Evolutionary conservation across 75 land plant genomes (phyloP).

Genomic region (Larix kaempferi): DNA sequence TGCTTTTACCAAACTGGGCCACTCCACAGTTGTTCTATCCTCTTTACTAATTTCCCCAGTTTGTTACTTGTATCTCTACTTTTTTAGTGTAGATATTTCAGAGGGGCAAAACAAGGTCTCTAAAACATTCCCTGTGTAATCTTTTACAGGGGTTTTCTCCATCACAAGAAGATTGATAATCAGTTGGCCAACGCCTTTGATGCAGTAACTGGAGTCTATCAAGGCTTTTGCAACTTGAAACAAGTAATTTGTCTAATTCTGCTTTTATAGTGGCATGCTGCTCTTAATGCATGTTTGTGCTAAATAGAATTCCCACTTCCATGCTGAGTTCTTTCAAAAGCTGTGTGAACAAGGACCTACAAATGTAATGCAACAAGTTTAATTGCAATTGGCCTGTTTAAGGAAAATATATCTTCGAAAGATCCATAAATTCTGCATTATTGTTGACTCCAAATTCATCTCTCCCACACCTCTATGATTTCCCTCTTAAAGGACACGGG

Average conservation of each 20-base stretch:
- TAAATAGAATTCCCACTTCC: not conserved
- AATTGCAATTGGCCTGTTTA: not conserved
- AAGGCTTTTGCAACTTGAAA: constrained; percentile 71
- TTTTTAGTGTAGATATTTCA: not conserved
- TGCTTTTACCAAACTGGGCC: not conserved
- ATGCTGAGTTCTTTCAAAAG: not conserved
- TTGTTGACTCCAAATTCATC: not conserved
- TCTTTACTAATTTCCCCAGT: not conserved
- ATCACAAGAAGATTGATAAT: not conserved
- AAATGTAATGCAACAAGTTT: not conserved
- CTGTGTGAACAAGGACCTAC: not conserved
- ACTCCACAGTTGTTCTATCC: not conserved
- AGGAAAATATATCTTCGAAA: constrained; percentile 4
- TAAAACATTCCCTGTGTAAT: not conserved
- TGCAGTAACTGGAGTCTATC: constrained; percentile 65
- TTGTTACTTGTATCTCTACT: not conserved
- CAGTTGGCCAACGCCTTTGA: constrained; percentile 54
- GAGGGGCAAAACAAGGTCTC: not conserved
- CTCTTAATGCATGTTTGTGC: not conserved
- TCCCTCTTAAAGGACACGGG: not conserved
- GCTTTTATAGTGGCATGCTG: not conserved
- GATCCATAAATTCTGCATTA: not conserved
- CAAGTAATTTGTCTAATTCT: constrained; percentile 31
- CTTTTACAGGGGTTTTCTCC: not conserved
- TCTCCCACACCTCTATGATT: not conserved